Base-by-base conservation (phyloP, 768 basidiomycete species). In the Collybia nuda region DNA sequence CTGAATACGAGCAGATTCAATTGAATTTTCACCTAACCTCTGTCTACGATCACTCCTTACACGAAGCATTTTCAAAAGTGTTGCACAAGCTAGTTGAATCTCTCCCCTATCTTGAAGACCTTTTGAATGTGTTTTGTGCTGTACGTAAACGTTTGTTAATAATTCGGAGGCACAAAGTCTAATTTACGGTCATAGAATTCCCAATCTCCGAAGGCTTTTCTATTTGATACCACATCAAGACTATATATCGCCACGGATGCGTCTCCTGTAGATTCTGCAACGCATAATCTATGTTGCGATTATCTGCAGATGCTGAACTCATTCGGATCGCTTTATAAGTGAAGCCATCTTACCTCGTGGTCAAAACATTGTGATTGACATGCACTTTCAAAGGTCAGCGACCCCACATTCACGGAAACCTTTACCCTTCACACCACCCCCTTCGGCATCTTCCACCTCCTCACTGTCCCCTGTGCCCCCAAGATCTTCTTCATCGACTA, bases 191-290 rank as follows among this genome's bases (percentile, higher is more conserved):
- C 44, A 15, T 57, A 96, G 93, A 93, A 93, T 53, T 94, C 90
- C 2, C 90, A 90, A 60, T 89, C 94, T 24, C 86, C 91, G 32
- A 98, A 98, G 65, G 91, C 93, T 0, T 98, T 95, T 63, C 70
- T 98, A 12, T 98, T 96, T 58, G 95, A 98, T 62, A 85, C 82
- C 15, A 77, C 77, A 3, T 93, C 92, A 19, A 79, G 91, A 43
- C 72, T 97, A 22, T 94, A 95, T 62, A 78, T 98, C n/a, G 94
- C 94, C 9, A 94, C 94, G 9, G 96, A 98, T 61, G 86, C 87
- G 15, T 92, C 90, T 0, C 92, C 94, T 4, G 90, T 96, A 22
- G 94, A 98, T 63, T 80, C 86, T 50, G 85, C 86, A 3, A 94
- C 91, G 0, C 87, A 94, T 61, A 90, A 86, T 54, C 77, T 96